Conservation (phyloP, 2,329 filamentous ascomycete species). For the Verticillium nonalfalfae region DNA sequence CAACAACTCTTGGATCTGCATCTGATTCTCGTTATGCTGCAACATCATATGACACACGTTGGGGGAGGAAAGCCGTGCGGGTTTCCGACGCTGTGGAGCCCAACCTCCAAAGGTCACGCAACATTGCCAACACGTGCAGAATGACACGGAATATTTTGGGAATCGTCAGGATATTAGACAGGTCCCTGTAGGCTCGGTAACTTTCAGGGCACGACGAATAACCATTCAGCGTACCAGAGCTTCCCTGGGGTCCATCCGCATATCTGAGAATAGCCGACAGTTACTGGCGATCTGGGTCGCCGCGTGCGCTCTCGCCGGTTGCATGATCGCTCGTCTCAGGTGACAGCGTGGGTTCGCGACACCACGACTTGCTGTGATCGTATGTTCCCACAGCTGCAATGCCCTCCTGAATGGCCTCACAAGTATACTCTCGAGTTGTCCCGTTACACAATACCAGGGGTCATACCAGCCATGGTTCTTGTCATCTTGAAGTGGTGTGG, state of each 20-base stretch:
- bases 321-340: background rate
- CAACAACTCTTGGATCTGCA: background rate
- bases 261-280: background rate
- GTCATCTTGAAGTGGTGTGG: background rate
- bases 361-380: too few species aligned
- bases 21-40: background rate
- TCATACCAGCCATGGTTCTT: background rate
- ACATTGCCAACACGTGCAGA: background rate
- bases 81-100: background rate
- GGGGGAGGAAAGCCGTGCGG: background rate
- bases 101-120: background rate
- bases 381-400: too few species aligned
- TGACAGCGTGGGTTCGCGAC: background rate
- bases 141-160: background rate
- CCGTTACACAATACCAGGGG: too few species aligned
- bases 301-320: background rate
- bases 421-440: too few species aligned
- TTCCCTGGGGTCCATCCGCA: background rate
- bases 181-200: background rate
- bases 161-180: constrained; percentile 1
- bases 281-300: too few species aligned
- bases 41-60: background rate
- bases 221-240: background rate
- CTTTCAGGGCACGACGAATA: background rate
- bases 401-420: too few species aligned